Percentiles rank a stretch among this genome's conserved stretches.
Conservation (phyloP, 2,329 filamentous ascomycete genomes). For the Fusarium pininemorale region DNA sequence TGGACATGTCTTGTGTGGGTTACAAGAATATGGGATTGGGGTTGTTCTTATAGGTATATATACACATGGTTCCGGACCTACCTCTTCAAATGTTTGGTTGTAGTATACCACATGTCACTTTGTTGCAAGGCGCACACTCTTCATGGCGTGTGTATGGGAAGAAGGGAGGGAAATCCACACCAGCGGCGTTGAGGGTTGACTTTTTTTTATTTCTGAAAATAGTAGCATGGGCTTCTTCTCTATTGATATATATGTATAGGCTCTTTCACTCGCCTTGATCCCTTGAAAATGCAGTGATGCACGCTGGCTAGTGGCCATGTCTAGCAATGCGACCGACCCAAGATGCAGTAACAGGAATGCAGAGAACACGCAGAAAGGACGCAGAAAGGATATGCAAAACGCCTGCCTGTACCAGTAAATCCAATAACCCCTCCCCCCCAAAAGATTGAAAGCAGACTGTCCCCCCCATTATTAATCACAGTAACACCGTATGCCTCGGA, state of each 20-base stretch:
- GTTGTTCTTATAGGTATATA: neutral
- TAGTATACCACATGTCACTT: conserved; percentile 14
- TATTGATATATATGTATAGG: conserved; percentile 27
- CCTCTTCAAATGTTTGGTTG: conserved; percentile 1
- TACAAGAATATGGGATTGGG: neutral
- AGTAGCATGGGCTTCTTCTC: conserved; percentile 34
- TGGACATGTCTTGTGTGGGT: neutral
- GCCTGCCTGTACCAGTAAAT: neutral
- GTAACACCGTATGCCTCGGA: neutral
- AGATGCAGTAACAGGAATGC: conserved; percentile 8
- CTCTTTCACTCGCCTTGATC: conserved; percentile 20
- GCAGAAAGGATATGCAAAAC: conserved; percentile 9
- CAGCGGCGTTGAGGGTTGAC: conserved; percentile 17
- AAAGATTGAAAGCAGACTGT: conserved; percentile 7
- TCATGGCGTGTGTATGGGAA: neutral
- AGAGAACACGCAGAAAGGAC: conserved; percentile 6
- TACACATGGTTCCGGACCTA: neutral
- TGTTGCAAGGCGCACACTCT: conserved; percentile 1
- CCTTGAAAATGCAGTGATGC: conserved; percentile 40
- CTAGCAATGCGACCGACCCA: conserved; percentile 27
- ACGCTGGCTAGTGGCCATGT: conserved; percentile 32
- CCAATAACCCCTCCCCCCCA: neutral
- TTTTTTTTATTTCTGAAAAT: conserved; percentile 19
- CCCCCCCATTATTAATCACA: neutral
- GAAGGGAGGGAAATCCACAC: conserved; percentile 6